Evolutionary conservation across 2,329 filamentous ascomycete species (phyloP).

Genomic region (Scedosporium apiospermum): DNA sequence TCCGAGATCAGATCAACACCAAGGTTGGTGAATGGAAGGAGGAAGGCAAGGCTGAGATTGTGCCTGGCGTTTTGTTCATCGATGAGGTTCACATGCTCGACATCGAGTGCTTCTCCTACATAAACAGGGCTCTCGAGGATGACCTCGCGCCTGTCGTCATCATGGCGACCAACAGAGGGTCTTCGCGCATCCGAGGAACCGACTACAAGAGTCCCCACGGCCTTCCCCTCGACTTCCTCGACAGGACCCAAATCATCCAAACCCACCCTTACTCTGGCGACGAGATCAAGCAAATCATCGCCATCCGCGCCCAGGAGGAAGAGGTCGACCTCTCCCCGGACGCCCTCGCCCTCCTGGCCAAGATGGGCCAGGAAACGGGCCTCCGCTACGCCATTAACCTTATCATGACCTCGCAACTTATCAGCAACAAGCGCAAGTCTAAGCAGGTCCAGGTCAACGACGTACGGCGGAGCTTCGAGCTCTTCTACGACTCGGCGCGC

Average conservation of each 20-base stretch:
- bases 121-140: conserved; percentile 93
- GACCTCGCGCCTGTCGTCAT: conserved; percentile 95
- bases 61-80: conserved; percentile 94
- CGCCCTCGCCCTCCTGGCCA: conserved; percentile 84
- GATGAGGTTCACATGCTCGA: conserved; percentile 99
- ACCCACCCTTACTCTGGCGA: conserved; percentile 75
- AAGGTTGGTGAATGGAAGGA: conserved; percentile 99
- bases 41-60: conserved; percentile 96
- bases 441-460: conserved; percentile 80
- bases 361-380: conserved; percentile 88
- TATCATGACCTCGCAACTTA: conserved; percentile 85
- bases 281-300: conserved; percentile 85
- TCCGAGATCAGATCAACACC: conserved; percentile 97
- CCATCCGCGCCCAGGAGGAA: conserved; percentile 89
- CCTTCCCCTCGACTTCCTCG: conserved; percentile 88
- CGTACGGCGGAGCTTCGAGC: conserved; percentile 83
- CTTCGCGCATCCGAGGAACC: conserved; percentile 85
- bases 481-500: conserved; percentile 84
- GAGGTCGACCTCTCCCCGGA: conserved; percentile 88
- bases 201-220: conserved; percentile 91
- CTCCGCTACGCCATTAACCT: conserved; percentile 96
- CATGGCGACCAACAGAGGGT: conserved; percentile 95
- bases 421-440: conserved; percentile 75
- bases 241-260: conserved; percentile 92
- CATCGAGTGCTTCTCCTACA: conserved; percentile 97